Percentiles rank a stretch among this genome's conserved stretches.
phyloP scores from a whole-genome alignment of 257 asterid species.

The Perilla frutescens region DNA sequence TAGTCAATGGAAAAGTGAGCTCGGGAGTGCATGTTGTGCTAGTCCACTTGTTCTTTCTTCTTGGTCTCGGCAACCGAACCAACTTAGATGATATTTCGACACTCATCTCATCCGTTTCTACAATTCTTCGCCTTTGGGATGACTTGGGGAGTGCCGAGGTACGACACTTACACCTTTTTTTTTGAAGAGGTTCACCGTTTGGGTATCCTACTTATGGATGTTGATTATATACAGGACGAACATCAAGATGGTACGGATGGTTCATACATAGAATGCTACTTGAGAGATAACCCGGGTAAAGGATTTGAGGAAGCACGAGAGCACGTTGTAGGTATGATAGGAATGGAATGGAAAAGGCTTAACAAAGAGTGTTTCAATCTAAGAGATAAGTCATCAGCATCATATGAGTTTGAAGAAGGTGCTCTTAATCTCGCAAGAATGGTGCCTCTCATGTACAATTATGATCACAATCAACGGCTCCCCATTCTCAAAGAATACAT shows the following conservation, averaged over 20 bases:
- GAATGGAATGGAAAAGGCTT: conserved; percentile 42
- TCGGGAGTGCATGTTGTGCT: conserved; percentile 40
- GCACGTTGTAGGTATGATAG: conserved; percentile 34
- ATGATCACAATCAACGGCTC: conserved; percentile 39
- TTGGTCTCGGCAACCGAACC: conserved; percentile 35
- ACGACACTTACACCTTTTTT: background rate
- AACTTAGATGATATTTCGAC: conserved; percentile 24
- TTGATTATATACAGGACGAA: conserved; percentile 39
- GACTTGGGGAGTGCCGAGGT: conserved; percentile 51
- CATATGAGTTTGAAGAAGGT: conserved; percentile 32
- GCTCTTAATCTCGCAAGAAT: conserved; percentile 51
- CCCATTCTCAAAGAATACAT: conserved; percentile 33
- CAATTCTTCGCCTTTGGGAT: conserved; percentile 55
- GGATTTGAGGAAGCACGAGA: conserved; percentile 24
- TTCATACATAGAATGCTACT: conserved; percentile 41
- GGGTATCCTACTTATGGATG: background rate
- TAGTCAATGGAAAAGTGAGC: conserved; percentile 46
- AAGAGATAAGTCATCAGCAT: background rate
- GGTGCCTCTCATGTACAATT: conserved; percentile 42
- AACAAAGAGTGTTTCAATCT: conserved; percentile 41
- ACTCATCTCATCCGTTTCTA: conserved; percentile 36
- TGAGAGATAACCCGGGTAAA: conserved; percentile 29
- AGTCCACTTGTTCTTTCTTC: conserved; percentile 37
- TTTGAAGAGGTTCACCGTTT: background rate
- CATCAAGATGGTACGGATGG: conserved; percentile 50